phyloP scores from a whole-genome alignment of 305 asterid species.

The Nicotiana rustica region DNA sequence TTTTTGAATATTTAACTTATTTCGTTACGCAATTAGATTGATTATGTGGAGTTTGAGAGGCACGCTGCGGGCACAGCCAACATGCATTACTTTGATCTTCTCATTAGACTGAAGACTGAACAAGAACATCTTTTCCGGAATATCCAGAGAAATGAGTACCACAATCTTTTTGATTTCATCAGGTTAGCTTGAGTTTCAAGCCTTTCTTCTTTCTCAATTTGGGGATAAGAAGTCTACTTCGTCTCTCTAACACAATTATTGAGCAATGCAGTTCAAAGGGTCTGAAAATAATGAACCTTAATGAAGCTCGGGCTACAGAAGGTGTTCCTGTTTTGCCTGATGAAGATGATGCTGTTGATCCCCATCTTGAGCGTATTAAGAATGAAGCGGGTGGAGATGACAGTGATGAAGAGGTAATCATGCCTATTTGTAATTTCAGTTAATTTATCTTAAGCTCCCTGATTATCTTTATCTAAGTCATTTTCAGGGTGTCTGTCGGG shows the following conservation, averaged over 20 bases:
- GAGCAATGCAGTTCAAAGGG: slow-evolving; percentile 68
- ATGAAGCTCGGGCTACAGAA: slow-evolving; percentile 53
- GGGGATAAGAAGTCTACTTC: slow-evolving; percentile 29
- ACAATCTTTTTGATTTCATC: slow-evolving; percentile 76
- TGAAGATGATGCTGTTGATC: slow-evolving; percentile 87
- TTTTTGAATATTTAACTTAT: slow-evolving; percentile 39
- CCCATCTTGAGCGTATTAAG: slow-evolving; percentile 88
- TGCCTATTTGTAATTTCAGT: background rate
- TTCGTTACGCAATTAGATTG: slow-evolving; percentile 58
- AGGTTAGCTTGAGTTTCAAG: slow-evolving; percentile 50
- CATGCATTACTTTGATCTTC: slow-evolving; percentile 98
- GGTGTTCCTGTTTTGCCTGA: slow-evolving; percentile 73
- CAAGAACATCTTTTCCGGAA: slow-evolving; percentile 99
- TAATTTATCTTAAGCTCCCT: slow-evolving; percentile 7
- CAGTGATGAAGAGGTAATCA: slow-evolving; percentile 88
- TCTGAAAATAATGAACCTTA: slow-evolving; percentile 78
- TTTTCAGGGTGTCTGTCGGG: background rate
- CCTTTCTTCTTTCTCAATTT: background rate
- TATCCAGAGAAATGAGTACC: slow-evolving; percentile 93
- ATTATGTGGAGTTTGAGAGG: slow-evolving; percentile 97
- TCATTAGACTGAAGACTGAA: slow-evolving; percentile 85
- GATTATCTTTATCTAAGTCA: background rate
- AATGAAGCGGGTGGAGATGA: slow-evolving; percentile 81
- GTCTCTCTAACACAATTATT: slow-evolving; percentile 31
- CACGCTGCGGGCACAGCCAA: slow-evolving; percentile 98